Evolutionary conservation across 352 stramenopile species (phyloP), one percentile per base, ranked within the genome.

Genomic region (Phytophthora chlamydospora): DNA sequence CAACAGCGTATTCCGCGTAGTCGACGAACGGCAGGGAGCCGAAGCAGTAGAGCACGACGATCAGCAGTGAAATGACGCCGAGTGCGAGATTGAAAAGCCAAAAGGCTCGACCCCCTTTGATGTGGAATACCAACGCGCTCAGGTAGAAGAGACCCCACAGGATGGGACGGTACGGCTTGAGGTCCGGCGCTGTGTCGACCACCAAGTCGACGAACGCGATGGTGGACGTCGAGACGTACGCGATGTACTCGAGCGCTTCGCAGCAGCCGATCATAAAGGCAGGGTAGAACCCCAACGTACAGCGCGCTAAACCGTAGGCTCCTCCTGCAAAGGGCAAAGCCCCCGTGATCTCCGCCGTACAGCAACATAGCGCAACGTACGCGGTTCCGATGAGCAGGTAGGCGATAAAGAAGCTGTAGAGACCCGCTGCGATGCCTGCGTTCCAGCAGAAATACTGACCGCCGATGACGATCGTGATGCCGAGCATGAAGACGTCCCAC

Each of bases 371-470:
- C 17, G 58, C 55, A 17, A 85, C 54, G 35, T 87, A 87, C 11
- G 63, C 72, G 7, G 47, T 55, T 6, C 55, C 60, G 6, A 79
- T 77, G 13, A 87, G 45, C 1, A 81, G 6, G 41, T 74, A 83
- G 3, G 62, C 45, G 35, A 85, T 52, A 9, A 77, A 54, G 29
- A 76, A 81, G 62, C 60, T 78, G 44, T 61, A 77, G 16, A 87
- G 38, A 10, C 78, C 78, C 7, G 70, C 73, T 3, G 53, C 33
- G 14, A 87, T 58, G 0, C 78, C 75, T 5, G 44, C 62, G 21
- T 85, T 85, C 78, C 78, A 87, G 8, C 54, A 66, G 39, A 87
- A 78, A 45, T 80, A 83, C 52, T 87, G 75, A 8, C 75, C 78
- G 1, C 74, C 78, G 13, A 87, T 73, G 39, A 83, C 78, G 29